These are phyloP conservation scores for Amanita phalloides DNA, from an alignment of 768 basidiomycete species.

Conservation along the genomic window DNA sequence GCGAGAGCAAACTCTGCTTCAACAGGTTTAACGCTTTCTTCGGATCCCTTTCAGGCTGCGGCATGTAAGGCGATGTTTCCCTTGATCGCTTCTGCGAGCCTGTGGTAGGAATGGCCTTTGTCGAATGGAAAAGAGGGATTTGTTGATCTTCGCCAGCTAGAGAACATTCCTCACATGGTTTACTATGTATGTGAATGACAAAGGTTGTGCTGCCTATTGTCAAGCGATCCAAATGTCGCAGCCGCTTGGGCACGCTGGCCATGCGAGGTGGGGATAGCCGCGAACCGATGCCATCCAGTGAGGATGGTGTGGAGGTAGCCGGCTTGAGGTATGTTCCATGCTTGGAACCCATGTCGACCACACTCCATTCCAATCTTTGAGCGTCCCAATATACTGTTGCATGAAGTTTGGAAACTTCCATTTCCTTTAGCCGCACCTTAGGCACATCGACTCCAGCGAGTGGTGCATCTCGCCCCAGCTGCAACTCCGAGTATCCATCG, in stretches of 20 bases:
- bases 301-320: conserved; percentile 16
- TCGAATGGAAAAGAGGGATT: conserved; percentile 44
- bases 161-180: conserved; percentile 57
- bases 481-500: conserved; percentile 48
- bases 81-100: conserved; percentile 17
- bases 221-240: conserved; percentile 56
- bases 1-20: conserved; percentile 51
- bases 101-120: conserved; percentile 14
- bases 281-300: conserved; percentile 18
- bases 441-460: conserved; percentile 37
- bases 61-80: conserved; percentile 14
- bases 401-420: conserved; percentile 77
- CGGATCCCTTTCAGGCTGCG: conserved; percentile 30
- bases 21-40: conserved; percentile 59
- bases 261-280: conserved; percentile 55
- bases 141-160: conserved; percentile 41
- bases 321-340: conserved; percentile 65
- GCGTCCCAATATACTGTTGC: conserved; percentile 67
- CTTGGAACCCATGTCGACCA: conserved; percentile 80
- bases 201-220: conserved; percentile 66
- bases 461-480: conserved; percentile 64
- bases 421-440: conserved; percentile 68
- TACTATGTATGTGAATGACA: conserved; percentile 56
- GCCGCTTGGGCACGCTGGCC: conserved; percentile 56
- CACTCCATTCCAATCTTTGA: conserved; percentile 46